phyloP scores from a whole-genome alignment of 1,284 basidiomycete species.

The Cyathus pygmaeus region DNA sequence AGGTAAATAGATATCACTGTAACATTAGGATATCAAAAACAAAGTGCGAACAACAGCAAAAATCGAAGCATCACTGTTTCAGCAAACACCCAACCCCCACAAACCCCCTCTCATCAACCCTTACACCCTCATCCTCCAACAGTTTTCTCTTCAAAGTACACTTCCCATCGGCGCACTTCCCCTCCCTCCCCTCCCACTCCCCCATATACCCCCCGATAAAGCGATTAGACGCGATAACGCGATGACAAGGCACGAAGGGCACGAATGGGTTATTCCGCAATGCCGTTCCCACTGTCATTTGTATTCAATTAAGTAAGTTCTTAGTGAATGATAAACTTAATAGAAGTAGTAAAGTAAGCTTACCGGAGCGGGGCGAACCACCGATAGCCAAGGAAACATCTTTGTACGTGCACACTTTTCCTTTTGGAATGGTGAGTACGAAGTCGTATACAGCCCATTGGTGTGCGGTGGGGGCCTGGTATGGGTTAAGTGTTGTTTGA shows the following conservation, averaged over 20 bases:
- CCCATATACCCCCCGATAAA: constrained; percentile 71
- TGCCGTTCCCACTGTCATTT: constrained; percentile 63
- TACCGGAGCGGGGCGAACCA: constrained; percentile 70
- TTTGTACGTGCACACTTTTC: constrained; percentile 67
- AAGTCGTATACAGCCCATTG: constrained; percentile 74
- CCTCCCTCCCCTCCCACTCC: constrained; percentile 61
- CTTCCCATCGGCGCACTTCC: constrained; percentile 37
- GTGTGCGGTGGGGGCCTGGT: constrained; percentile 51
- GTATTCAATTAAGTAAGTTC: constrained; percentile 1
- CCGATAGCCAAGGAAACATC: constrained; percentile 59
- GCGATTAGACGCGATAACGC: constrained; percentile 67
- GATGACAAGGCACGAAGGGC: constrained; percentile 72
- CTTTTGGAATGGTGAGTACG: constrained; percentile 56
- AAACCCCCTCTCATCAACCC: constrained; percentile 55
- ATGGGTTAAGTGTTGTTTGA: constrained; percentile 31
- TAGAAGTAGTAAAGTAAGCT: constrained; percentile 9
- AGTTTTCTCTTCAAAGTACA: constrained; percentile 57
- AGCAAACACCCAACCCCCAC: constrained; percentile 32
- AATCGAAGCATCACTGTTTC: too few relatives aligned
- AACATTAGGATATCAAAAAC: neutral
- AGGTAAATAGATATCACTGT: too few relatives aligned
- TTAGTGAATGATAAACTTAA: neutral
- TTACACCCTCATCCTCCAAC: constrained; percentile 59
- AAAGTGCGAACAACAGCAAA: too few relatives aligned
- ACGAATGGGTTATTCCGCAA: constrained; percentile 71